Base-by-base conservation (phyloP, 2,329 filamentous ascomycete genomes). In the Fusarium temperatum region DNA sequence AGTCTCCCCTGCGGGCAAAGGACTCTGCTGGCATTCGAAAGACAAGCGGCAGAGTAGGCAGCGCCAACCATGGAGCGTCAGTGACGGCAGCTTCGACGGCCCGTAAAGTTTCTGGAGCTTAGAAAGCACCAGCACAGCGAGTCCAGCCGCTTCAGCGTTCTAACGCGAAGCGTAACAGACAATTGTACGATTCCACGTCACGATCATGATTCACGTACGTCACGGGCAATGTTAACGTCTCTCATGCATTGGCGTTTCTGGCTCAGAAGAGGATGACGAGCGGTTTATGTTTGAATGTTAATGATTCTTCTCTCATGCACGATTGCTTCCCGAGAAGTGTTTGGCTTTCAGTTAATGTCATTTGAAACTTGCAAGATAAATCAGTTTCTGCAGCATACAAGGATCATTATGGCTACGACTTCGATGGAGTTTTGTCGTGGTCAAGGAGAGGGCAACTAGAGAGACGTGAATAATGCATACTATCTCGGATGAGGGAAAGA, bases 21-120 rank as follows among this genome's bases (percentile, higher is more conserved):
- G 87, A 89, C 64, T 83, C 84, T 36, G 83, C 82, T 13, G 90
- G 86, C 51, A 86, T 92, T 51, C 88, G 91, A 70, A 93, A 93
- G 85, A 91, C 89, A 9, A 92, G 90, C 76, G 90, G 90, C 42
- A 87, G 91, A 47, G 84, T 92, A 20, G 90, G 89, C 56, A 92
- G 90, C 79, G 84, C 89, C 65, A 87, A 84, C 75, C 81, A 79
- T 58, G 80, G 83, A 39, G 82, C 81, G 26, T 83, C 84, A n/a
- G 83, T 82, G 59, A 83, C 81, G 45, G 83, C 83, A 66, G 80
- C 82, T 32, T 83, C 87, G 12, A 83, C 86, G 30, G 84, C 84
- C 44, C 85, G 89, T 68, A 90, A 90, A 82, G 86, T 89, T 64
- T 89, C 87, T 56, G 87, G 81, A 59, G 79, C 81, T 61, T 81